Percentiles rank a stretch among this genome's conserved stretches.
phyloP scores from a whole-genome alignment of 768 basidiomycete species.

The Lyophyllum shimeji region DNA sequence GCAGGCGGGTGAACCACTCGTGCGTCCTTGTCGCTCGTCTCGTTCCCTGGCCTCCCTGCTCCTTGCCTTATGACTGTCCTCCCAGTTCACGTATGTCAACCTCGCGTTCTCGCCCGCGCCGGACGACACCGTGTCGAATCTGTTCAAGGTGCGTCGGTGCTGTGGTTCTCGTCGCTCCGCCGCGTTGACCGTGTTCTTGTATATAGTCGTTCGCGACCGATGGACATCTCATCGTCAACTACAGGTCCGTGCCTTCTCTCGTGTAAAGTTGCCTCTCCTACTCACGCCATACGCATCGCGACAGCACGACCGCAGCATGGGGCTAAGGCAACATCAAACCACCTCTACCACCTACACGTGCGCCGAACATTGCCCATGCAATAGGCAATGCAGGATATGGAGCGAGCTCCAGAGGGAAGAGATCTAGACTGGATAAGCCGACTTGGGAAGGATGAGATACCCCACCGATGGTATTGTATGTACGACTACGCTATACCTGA shows the following conservation, averaged over 20 bases:
- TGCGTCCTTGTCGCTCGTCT: constrained; percentile 31
- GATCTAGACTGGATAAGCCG: not conserved
- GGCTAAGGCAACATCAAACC: constrained; percentile 25
- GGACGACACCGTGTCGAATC: constrained; percentile 77
- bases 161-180: not conserved
- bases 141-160: constrained; percentile 58
- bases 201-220: constrained; percentile 82
- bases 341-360: not conserved
- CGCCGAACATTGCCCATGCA: not conserved
- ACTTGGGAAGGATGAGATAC: not conserved
- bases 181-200: not conserved
- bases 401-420: not conserved
- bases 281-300: not conserved
- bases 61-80: not conserved
- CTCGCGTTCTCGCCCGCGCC: constrained; percentile 81
- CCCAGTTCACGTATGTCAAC: constrained; percentile 42
- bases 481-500: not conserved
- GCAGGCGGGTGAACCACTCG: constrained; percentile 84
- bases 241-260: constrained; percentile 53
- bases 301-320: constrained; percentile 46
- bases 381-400: not conserved
- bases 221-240: constrained; percentile 89
- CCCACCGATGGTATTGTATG: not conserved
- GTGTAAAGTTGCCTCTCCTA: not conserved
- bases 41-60: constrained; percentile 21